Evolutionary conservation across 495 filamentous ascomycete species (phyloP).

Genomic region (Coniosporium apollinis): DNA sequence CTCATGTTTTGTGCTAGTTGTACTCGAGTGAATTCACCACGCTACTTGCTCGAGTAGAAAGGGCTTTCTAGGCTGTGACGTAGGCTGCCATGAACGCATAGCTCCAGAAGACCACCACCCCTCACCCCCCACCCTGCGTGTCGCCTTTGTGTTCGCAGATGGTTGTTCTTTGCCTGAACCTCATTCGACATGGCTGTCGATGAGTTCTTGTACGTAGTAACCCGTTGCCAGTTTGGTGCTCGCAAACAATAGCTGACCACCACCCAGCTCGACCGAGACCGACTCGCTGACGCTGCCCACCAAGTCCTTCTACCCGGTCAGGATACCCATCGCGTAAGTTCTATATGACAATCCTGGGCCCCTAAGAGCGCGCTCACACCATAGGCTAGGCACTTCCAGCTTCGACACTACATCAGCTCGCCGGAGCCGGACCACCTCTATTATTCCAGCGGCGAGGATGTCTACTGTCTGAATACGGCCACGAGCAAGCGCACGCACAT

Average conservation of each 20-base stretch:
- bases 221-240: too few species aligned
- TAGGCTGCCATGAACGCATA: too few species aligned
- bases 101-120: too few species aligned
- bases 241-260: too few species aligned
- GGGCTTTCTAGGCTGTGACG: too few species aligned
- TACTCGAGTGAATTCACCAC: too few species aligned
- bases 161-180: not conserved
- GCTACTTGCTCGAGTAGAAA: too few species aligned
- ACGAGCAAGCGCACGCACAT: conserved; percentile 59
- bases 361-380: too few species aligned
- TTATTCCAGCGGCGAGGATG: conserved; percentile 57
- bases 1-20: too few species aligned
- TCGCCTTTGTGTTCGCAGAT: conserved; percentile 1
- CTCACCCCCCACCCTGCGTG: too few species aligned
- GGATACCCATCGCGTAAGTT: conserved; percentile 57
- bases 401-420: conserved; percentile 77
- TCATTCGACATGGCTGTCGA: conserved; percentile 11
- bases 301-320: conserved; percentile 57
- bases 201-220: conserved; percentile 15
- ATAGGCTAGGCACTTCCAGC: conserved; percentile 62
- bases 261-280: conserved; percentile 36
- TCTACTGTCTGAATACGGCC: conserved; percentile 49
- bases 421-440: conserved; percentile 61
- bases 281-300: conserved; percentile 41
- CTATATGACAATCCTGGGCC: conserved; percentile 1